These are phyloP conservation scores for Clarireedia paspali DNA, from an alignment of 2,329 filamentous ascomycete genomes.

Conservation along the genomic window DNA sequence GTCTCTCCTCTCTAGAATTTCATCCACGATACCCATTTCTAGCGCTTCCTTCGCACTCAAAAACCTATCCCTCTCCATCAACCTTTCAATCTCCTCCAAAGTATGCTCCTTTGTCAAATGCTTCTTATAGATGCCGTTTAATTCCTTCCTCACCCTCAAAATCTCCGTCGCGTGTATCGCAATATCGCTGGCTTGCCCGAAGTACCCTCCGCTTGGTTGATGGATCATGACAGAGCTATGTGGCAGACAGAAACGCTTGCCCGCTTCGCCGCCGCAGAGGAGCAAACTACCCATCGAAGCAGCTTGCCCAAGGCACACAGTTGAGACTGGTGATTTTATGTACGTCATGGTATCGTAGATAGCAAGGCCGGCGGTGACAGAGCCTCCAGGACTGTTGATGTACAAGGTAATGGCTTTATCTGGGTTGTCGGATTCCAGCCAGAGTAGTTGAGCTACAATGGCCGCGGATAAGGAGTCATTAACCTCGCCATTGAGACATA, in stretches of 20 bases:
- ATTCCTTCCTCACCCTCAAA: conserved; percentile 70
- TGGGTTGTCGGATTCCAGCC: conserved; percentile 93
- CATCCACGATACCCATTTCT: conserved; percentile 85
- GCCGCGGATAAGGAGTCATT: conserved; percentile 88
- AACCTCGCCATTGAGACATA: conserved; percentile 87
- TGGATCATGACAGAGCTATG: conserved; percentile 96
- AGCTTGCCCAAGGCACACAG: conserved; percentile 89
- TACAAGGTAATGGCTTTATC: conserved; percentile 95
- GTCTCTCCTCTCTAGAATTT: conserved; percentile 64
- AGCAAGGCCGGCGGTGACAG: conserved; percentile 77
- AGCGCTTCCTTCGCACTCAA: conserved; percentile 82
- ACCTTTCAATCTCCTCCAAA: conserved; percentile 76
- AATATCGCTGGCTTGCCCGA: conserved; percentile 69
- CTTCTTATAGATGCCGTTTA: conserved; percentile 82
- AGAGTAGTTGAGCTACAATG: conserved; percentile 91
- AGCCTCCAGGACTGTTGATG: conserved; percentile 93
- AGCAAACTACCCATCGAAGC: conserved; percentile 92
- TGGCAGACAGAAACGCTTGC: conserved; percentile 83
- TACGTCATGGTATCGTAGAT: conserved; percentile 99
- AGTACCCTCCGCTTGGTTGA: conserved; percentile 74
- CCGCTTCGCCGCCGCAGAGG: conserved; percentile 75
- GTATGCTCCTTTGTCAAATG: conserved; percentile 81
- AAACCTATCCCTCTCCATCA: conserved; percentile 97
- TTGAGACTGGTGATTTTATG: conserved; percentile 85
- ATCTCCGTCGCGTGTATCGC: conserved; percentile 98